phyloP scores from a whole-genome alignment of 2,329 filamentous ascomycete species.

The Cercospora citrullina region DNA sequence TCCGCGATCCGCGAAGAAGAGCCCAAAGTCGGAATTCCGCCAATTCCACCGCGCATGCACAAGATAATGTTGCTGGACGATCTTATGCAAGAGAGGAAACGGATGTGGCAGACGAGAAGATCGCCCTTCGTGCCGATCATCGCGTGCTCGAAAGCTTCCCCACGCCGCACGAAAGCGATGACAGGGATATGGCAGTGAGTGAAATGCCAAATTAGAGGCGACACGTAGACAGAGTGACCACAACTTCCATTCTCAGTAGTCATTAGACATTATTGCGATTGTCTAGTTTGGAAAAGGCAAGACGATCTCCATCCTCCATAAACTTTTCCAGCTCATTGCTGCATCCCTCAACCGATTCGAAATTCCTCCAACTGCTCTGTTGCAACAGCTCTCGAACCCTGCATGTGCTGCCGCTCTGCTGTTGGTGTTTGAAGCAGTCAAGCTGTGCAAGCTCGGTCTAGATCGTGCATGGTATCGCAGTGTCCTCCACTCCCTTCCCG shows the following conservation, averaged over 20 bases:
- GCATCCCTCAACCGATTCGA: neutral
- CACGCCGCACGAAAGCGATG: neutral
- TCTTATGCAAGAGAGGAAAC: neutral
- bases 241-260: neutral
- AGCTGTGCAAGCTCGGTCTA: neutral
- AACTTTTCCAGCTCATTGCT: neutral
- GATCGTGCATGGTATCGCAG: neutral
- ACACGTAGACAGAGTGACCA: neutral
- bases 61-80: neutral
- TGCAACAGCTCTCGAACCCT: neutral
- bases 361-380: neutral
- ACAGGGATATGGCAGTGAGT: neutral
- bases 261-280: slow-evolving; percentile 2
- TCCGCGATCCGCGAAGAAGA: neutral
- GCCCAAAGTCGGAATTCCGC: neutral
- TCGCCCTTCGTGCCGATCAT: neutral
- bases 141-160: neutral
- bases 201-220: neutral
- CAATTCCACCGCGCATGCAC: neutral
- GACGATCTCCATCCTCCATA: neutral
- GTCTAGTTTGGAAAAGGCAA: neutral
- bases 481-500: neutral
- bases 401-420: neutral
- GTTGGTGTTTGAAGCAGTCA: neutral
- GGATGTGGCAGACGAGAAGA: neutral